Evolutionary conservation across 345 rosid species (phyloP).

Genomic region (Gossypium stocksii): DNA sequence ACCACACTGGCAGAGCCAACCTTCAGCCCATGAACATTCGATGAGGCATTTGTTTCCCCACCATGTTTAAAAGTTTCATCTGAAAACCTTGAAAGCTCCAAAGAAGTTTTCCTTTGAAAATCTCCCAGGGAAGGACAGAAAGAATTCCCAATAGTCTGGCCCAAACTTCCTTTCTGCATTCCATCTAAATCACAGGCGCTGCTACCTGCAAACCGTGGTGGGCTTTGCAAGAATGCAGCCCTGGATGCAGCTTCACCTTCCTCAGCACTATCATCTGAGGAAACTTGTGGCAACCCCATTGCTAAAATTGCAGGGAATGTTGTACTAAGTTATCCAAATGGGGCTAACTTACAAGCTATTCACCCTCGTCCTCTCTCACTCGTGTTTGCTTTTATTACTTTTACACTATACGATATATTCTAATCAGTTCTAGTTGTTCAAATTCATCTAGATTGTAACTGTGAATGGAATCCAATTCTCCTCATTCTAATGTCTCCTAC

Average conservation of each 20-base stretch:
- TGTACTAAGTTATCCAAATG: background rate
- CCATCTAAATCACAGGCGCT: slow-evolving; percentile 56
- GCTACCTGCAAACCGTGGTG: slow-evolving; percentile 35
- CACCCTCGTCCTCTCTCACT: slow-evolving; percentile 14
- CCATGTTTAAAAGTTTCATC: slow-evolving; percentile 36
- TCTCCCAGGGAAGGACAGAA: slow-evolving; percentile 46
- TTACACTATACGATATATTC: slow-evolving; percentile 5
- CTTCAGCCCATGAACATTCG: slow-evolving; percentile 41
- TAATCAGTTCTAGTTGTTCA: slow-evolving; percentile 10
- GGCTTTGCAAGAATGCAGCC: slow-evolving; percentile 44
- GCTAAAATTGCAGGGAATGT: slow-evolving; percentile 17
- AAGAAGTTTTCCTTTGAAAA: slow-evolving; percentile 46
- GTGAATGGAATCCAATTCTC: slow-evolving; percentile 9
- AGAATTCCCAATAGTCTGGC: slow-evolving; percentile 25
- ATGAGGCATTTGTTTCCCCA: slow-evolving; percentile 33
- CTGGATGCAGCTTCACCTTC: slow-evolving; percentile 40
- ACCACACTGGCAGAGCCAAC: slow-evolving; percentile 33
- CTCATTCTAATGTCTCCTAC: slow-evolving; percentile 21
- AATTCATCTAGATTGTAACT: slow-evolving; percentile 2
- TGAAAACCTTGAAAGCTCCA: slow-evolving; percentile 39
- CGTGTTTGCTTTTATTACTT: slow-evolving; percentile 23
- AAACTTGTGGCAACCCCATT: slow-evolving; percentile 83
- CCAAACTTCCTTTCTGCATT: slow-evolving; percentile 33
- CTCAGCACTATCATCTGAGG: slow-evolving; percentile 41
- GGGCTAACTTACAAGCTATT: slow-evolving; percentile 18